Base-by-base conservation (phyloP, 1,284 basidiomycete species). In the Laetiporus sulphureus region DNA sequence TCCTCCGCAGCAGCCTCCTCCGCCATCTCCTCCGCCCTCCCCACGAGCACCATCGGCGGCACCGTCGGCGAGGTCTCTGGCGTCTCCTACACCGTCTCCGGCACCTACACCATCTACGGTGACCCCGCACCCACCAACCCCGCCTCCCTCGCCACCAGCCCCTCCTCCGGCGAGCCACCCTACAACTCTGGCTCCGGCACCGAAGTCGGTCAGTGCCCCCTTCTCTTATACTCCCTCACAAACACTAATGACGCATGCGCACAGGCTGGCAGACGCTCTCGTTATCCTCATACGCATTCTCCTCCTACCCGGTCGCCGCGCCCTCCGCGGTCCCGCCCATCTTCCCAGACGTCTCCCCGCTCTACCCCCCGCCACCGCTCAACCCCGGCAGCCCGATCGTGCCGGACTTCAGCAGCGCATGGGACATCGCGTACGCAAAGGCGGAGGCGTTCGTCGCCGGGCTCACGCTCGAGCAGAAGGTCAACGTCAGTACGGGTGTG, bases 401-500 rank as follows among this genome's bases (percentile, higher is more conserved):
- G 0, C 71, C 71, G 5, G 68, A 72, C 59, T 72, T 73, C 37
- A 61, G 56, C 0, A 59, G 57, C 1, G 68, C 71, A 16, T 72
- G 70, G 70, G 56, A 58, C 5, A 39, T 30, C 2, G 70, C 70
- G 5, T 64, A 67, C 40, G 41, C 56, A 31, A 64, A 63, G 38
- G 69, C 69, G 4, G 55, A 56, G 46, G 40, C 52, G 22, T 53
- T 65, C 57, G 56, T 71, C 15, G 55, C 60, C 5, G 42, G 41
- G 20, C 61, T 60, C 41, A 58, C 66, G 5, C 55, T 71, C 29
- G 62, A 67, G 38, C 57, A 73, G 46, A 73, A 72, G 48, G 71
- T 65, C 5, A 65, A 59, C 19, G 49, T 67, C 12, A 60, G 61
- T 4, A 69, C 67, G 3, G 69, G 68, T 12, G 54, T 69, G 2